Conservation (phyloP, 2,329 filamentous ascomycete genomes). For the Aureobasidium mangrovei region DNA sequence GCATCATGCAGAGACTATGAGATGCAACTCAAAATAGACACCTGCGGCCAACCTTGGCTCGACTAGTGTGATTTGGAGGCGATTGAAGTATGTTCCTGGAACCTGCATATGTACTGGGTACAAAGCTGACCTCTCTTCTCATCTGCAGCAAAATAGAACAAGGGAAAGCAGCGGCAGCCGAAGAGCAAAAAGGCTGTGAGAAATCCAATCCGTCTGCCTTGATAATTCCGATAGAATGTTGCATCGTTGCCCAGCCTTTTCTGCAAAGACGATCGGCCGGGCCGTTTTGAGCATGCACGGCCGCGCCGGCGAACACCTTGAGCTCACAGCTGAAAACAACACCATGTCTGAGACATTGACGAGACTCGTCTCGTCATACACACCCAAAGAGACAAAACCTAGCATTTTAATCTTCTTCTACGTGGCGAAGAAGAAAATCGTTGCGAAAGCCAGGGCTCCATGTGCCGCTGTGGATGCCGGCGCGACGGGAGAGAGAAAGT, state of each 20-base stretch:
- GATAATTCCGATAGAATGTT: background rate
- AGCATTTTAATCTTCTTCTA: constrained; percentile 4
- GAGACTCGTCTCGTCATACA: constrained; percentile 11
- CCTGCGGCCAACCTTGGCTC: background rate
- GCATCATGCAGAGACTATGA: constrained; percentile 13
- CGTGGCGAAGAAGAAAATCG: constrained; percentile 8
- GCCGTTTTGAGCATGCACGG: constrained; percentile 11
- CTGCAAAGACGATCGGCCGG: constrained; percentile 9
- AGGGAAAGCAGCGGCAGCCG: background rate
- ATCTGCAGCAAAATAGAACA: background rate
- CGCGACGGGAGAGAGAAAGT: background rate
- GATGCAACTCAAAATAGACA: constrained; percentile 13
- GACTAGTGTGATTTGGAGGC: background rate
- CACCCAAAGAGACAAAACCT: background rate
- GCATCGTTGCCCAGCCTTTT: constrained; percentile 2
- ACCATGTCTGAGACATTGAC: constrained; percentile 8
- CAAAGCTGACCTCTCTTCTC: background rate
- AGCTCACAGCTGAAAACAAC: background rate
- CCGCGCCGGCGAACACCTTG: background rate
- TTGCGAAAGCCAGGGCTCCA: background rate
- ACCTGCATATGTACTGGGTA: constrained; percentile 13
- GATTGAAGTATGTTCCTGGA: constrained; percentile 6
- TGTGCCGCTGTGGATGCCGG: background rate
- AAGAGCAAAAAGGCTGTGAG: background rate
- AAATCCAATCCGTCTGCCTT: background rate